These are phyloP conservation scores for Thermochaetoides thermophila DNA, from an alignment of 495 filamentous ascomycete species.

Conservation along the genomic window DNA sequence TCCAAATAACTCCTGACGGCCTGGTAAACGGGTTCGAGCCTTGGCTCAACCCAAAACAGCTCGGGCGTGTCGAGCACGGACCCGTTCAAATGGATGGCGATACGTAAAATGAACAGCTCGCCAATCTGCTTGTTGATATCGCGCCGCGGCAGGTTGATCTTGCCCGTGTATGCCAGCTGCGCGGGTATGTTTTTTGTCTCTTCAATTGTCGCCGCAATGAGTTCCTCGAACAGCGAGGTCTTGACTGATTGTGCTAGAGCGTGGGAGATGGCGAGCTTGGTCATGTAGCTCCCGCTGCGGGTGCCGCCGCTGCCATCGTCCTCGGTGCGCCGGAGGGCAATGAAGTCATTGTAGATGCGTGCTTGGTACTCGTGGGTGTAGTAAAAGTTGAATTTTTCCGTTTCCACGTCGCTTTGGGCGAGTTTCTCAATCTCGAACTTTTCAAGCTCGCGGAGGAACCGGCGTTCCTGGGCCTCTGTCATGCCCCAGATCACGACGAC, in stretches of 20 bases:
- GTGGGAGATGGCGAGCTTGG: constrained; percentile 90
- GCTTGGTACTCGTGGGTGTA: constrained; percentile 95
- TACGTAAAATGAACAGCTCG: constrained; percentile 89
- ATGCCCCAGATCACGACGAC: constrained; percentile 99
- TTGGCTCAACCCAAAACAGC: constrained; percentile 95
- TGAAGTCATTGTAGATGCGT: constrained; percentile 98
- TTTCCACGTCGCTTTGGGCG: constrained; percentile 72
- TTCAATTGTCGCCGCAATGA: constrained; percentile 84
- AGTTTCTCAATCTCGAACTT: constrained; percentile 91
- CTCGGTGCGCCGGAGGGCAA: constrained; percentile 75
- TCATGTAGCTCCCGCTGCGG: constrained; percentile 99
- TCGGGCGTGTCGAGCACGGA: constrained; percentile 94
- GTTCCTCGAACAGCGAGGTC: constrained; percentile 94
- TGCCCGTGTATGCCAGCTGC: constrained; percentile 81
- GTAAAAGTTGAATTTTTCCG: constrained; percentile 98
- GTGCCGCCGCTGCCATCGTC: no score
- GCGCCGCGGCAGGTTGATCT: constrained; percentile 63
- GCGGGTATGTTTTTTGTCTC: constrained; percentile 78
- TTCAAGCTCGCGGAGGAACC: constrained; percentile 85
- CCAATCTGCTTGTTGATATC: constrained; percentile 99
- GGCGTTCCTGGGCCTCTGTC: constrained; percentile 66
- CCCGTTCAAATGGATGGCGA: constrained; percentile 95
- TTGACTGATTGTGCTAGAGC: constrained; percentile 89
- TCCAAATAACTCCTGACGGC: constrained; percentile 90
- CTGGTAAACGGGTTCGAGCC: constrained; percentile 87